Evolutionary conservation across 1,139 yeast species (phyloP), one percentile per base, ranked within the genome.

Genomic region (Hemisphaericaspora subhashii): DNA sequence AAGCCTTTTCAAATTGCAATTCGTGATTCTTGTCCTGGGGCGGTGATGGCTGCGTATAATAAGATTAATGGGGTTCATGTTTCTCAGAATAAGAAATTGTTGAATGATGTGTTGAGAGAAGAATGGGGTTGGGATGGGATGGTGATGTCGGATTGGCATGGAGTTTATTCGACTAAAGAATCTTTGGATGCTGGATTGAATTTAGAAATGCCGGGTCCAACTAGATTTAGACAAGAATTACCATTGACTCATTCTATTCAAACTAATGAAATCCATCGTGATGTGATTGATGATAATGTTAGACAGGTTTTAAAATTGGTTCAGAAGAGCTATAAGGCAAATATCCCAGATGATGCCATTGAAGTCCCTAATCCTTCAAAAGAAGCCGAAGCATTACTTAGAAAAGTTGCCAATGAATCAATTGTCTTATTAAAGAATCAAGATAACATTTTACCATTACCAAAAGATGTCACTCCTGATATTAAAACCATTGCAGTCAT

Each of bases 141-240:
- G 42, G 58, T 72, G 27, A 77, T 80, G 79, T 72, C 80, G 21
- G 86, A 80, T 56, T 80, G 85, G 86, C 75, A 55, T 53, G 86
- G 85, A 38, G 70, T 73, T n/a, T 78, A 74, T 51, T 66, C 80
- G 20, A 63, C 64, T 27, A 68, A 66, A 40, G 69, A 65, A 26
- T 58, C 79, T 15, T 55, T 79, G 40, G 69, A 72, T 39, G 77
- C 77, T 28, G 84, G 84, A n/a, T 58, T 79, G 40, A 81, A 77
- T 51, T 57, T 80, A 45, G 85, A 79, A 53, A 79, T 79, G 81
- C 86, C 85, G 1, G 85, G 85, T 29, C 78, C 80, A 7, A 58
- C 81, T 21, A 55, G 68, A 36, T 68, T 69, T 58, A 64, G 84
- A 59, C 64, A 68, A 26, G 41, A 52, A 15, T 62, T 62, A 13